Conservation (phyloP, 352 stramenopile genomes). For the Globisporangium spiculum region DNA sequence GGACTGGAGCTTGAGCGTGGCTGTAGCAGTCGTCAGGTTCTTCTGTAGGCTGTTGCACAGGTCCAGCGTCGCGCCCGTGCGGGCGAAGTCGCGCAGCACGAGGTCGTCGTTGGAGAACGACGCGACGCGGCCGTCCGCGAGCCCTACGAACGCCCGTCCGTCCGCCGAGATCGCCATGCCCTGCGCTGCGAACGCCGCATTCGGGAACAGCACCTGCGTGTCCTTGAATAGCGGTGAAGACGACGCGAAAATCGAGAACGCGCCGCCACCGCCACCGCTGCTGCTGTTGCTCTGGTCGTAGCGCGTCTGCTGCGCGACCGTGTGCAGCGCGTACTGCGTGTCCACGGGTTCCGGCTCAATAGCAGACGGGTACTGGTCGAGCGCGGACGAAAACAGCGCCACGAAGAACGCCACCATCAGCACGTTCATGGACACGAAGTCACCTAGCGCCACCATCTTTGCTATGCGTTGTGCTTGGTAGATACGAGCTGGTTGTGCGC, state of each 20-base stretch:
- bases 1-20: constrained; percentile 29
- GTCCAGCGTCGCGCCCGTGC: constrained; percentile 34
- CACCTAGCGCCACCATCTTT: too few species aligned
- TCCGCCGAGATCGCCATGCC: constrained; percentile 46
- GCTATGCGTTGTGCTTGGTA: too few species aligned
- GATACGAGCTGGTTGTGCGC: too few species aligned
- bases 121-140: constrained; percentile 53
- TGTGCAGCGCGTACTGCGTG: constrained; percentile 34
- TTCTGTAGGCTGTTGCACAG: constrained; percentile 23
- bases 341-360: constrained; percentile 34
- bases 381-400: constrained; percentile 46
- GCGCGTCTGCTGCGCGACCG: constrained; percentile 35
- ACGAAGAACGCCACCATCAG: constrained; percentile 15
- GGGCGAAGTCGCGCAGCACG: constrained; percentile 43
- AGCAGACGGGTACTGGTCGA: constrained; percentile 46
- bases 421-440: constrained; percentile 10
- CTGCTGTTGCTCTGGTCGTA: constrained; percentile 28
- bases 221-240: constrained; percentile 22
- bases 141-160: constrained; percentile 39
- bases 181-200: constrained; percentile 39
- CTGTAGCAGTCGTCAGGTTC: background rate
- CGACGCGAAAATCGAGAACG: background rate
- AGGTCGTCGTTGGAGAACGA: constrained; percentile 30
- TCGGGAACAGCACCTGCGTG: constrained; percentile 34
- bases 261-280: too few species aligned